These are phyloP conservation scores for Botrytis pseudocinerea DNA, from an alignment of 2,329 filamentous ascomycete genomes.

Conservation along the genomic window DNA sequence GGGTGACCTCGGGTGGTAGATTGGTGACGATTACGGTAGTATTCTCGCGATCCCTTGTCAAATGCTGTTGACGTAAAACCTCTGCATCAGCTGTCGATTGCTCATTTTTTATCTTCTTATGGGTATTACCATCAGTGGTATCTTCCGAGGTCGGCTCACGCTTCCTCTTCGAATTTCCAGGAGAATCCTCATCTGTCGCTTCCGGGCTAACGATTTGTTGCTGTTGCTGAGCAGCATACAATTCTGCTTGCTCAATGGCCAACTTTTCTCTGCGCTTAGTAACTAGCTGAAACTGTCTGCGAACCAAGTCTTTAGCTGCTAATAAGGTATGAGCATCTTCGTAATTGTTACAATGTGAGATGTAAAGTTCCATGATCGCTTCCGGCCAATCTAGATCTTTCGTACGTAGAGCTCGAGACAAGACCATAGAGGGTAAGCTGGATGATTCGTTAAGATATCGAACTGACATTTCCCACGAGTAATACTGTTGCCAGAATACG, in stretches of 20 bases:
- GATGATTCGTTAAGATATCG: conserved; percentile 54
- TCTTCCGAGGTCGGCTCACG: conserved; percentile 59
- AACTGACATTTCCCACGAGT: conserved; percentile 77
- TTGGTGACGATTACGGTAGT: conserved; percentile 80
- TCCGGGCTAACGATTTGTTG: conserved; percentile 39
- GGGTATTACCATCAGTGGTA: conserved; percentile 49
- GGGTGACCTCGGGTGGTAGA: conserved; percentile 67
- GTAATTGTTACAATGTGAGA: conserved; percentile 85
- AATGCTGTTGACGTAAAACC: conserved; percentile 43
- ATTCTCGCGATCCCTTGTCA: conserved; percentile 86
- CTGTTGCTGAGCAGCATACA: conserved; percentile 46
- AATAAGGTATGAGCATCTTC: conserved; percentile 77
- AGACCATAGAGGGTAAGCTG: conserved; percentile 70
- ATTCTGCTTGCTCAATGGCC: conserved; percentile 58
- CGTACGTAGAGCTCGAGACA: conserved; percentile 67
- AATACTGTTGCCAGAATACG: conserved; percentile 93
- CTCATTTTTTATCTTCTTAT: conserved; percentile 64
- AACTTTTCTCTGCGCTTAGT: conserved; percentile 66
- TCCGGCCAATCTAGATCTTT: conserved; percentile 74
- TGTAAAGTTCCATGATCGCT: conserved; percentile 70
- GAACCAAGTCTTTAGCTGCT: conserved; percentile 69
- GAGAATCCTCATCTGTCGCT: conserved; percentile 32
- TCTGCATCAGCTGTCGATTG: conserved; percentile 42
- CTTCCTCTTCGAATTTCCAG: conserved; percentile 65
- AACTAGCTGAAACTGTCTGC: conserved; percentile 66